These are phyloP conservation scores for Eragrostis nindensis DNA, from an alignment of 176 grass and related monocot genomes.

Conservation along the genomic window DNA sequence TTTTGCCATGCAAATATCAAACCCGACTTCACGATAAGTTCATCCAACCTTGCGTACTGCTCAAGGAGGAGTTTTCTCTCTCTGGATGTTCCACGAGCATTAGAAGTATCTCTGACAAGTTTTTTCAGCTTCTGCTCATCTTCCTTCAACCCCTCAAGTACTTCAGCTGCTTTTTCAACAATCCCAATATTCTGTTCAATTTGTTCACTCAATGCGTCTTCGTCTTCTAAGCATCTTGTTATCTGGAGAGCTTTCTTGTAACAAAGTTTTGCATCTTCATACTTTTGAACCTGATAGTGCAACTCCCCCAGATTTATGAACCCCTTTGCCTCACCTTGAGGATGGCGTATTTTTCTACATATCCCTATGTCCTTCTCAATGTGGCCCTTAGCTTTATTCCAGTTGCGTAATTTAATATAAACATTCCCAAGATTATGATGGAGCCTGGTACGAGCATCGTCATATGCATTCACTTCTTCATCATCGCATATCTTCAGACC, in stretches of 20 bases:
- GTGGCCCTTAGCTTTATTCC: constrained; percentile 66
- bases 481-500: constrained; percentile 92
- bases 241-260: constrained; percentile 70
- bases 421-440: constrained; percentile 95
- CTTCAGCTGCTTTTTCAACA: constrained; percentile 68
- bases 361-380: constrained; percentile 86
- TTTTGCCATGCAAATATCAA: constrained; percentile 83
- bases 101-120: constrained; percentile 63
- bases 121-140: constrained; percentile 88
- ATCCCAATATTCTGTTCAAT: constrained; percentile 75
- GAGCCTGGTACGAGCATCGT: constrained; percentile 79
- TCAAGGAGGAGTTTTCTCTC: constrained; percentile 89
- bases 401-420: constrained; percentile 73
- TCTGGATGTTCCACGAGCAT: constrained; percentile 59
- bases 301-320: constrained; percentile 89
- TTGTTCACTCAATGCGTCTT: constrained; percentile 69
- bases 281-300: constrained; percentile 60
- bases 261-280: constrained; percentile 69
- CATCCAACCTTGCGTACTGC: constrained; percentile 65
- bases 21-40: constrained; percentile 67
- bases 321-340: constrained; percentile 93
- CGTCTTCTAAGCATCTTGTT: constrained; percentile 72
- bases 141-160: constrained; percentile 65
- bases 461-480: constrained; percentile 81
- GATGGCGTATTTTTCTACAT: constrained; percentile 73